phyloP scores from a whole-genome alignment of 169 alveolate genomes.

The Babesia microti region DNA sequence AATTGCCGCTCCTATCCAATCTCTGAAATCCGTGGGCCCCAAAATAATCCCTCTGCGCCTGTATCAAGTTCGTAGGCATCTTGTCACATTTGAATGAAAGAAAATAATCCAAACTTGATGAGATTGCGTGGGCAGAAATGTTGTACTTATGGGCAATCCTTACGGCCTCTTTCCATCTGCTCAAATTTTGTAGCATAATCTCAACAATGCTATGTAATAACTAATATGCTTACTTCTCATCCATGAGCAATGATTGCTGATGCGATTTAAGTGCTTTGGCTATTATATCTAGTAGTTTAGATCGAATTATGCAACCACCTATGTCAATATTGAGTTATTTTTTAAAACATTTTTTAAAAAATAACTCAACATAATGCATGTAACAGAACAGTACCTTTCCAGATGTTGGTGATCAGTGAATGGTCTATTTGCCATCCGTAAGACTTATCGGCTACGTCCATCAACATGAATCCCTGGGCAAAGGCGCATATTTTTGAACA shows the following conservation, averaged over 20 bases:
- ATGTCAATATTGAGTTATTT: neutral
- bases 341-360: neutral
- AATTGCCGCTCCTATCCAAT: constrained; percentile 51
- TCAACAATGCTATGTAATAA: neutral
- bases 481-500: constrained; percentile 56
- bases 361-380: no score
- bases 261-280: constrained; percentile 35
- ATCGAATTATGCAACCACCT: constrained; percentile 73
- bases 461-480: constrained; percentile 66
- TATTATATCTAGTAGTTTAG: constrained; percentile 50
- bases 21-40: constrained; percentile 68
- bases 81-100: constrained; percentile 5
- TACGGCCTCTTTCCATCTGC: constrained; percentile 54
- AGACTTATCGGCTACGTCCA: constrained; percentile 49
- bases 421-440: constrained; percentile 57
- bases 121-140: constrained; percentile 51
- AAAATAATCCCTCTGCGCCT: constrained; percentile 73
- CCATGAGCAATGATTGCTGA: constrained; percentile 8
- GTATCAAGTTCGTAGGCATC: constrained; percentile 57
- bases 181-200: constrained; percentile 14
- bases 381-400: constrained; percentile 49
- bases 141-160: constrained; percentile 37
- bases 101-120: constrained; percentile 53
- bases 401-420: constrained; percentile 52
- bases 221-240: constrained; percentile 4